Evolutionary conservation across 2,329 filamentous ascomycete species (phyloP).

Genomic region (Aspergillus sergii): DNA sequence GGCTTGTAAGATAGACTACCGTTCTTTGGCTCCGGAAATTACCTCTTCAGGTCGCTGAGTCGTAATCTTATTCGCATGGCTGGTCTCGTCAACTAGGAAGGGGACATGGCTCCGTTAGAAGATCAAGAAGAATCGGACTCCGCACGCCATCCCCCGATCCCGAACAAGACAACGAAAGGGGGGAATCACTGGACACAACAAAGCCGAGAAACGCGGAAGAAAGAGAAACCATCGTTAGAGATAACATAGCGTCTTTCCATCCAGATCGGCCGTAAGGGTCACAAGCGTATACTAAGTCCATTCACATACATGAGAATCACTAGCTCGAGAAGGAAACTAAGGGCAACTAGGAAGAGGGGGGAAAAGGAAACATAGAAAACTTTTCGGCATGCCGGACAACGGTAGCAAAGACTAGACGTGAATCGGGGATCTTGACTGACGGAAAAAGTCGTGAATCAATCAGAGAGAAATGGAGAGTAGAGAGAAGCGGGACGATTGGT

Average conservation of each 20-base stretch:
- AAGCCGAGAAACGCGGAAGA: conserved; percentile 12
- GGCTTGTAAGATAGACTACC: background rate
- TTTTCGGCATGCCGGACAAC: conserved; percentile 42
- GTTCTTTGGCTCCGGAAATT: conserved; percentile 2
- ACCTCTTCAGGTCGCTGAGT: conserved; percentile 13
- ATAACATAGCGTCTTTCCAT: conserved; percentile 27
- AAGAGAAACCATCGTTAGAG: conserved; percentile 16
- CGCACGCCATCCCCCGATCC: conserved; percentile 29
- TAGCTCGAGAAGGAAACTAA: conserved; percentile 30
- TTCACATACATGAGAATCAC: conserved; percentile 37
- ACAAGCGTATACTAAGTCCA: conserved; percentile 35
- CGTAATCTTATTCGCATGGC: conserved; percentile 29
- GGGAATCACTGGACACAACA: conserved; percentile 19
- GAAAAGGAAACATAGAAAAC: conserved; percentile 29
- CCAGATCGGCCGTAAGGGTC: conserved; percentile 39
- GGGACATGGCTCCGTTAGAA: conserved; percentile 27
- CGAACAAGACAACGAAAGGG: conserved; percentile 24
- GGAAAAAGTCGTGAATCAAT: conserved; percentile 34
- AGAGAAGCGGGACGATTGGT: conserved; percentile 20
- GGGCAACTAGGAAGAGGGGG: conserved; percentile 19
- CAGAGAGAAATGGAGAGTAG: conserved; percentile 23
- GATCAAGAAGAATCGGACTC: conserved; percentile 30
- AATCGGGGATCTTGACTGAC: conserved; percentile 33
- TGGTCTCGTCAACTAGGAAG: conserved; percentile 30
- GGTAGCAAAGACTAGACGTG: conserved; percentile 36